Percentiles rank a stretch among this genome's conserved stretches.
phyloP scores from a whole-genome alignment of 129 eudicot genomes.

The Glebionis coronaria region DNA sequence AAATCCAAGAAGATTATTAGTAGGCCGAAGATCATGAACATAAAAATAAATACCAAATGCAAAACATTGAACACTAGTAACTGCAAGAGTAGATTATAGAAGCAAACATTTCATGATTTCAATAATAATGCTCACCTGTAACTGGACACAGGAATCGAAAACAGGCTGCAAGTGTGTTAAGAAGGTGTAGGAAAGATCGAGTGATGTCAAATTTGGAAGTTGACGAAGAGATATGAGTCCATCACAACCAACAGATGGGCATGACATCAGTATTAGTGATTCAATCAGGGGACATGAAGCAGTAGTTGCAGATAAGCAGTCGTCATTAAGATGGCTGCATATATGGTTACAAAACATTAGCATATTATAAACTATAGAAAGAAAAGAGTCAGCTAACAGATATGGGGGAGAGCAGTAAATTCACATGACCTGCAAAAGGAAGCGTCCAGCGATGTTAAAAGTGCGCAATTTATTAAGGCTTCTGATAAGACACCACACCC shows the following conservation, averaged over 20 bases:
- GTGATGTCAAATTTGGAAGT: slow-evolving; percentile 75
- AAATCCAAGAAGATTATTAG: neutral
- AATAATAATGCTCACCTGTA: slow-evolving; percentile 49
- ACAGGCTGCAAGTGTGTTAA: slow-evolving; percentile 86
- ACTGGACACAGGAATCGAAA: slow-evolving; percentile 63
- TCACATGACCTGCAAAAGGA: slow-evolving; percentile 89
- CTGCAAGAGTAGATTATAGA: neutral
- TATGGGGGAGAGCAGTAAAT: slow-evolving; percentile 1
- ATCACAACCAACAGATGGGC: slow-evolving; percentile 79
- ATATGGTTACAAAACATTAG: slow-evolving; percentile 14
- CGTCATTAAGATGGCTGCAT: slow-evolving; percentile 87
- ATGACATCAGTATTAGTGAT: slow-evolving; percentile 86
- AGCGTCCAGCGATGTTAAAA: slow-evolving; percentile 84
- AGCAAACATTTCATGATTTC: neutral
- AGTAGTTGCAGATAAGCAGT: slow-evolving; percentile 89
- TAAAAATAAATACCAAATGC: neutral
- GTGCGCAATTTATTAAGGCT: slow-evolving; percentile 78
- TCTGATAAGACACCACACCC: slow-evolving; percentile 97
- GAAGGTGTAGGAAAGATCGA: slow-evolving; percentile 91
- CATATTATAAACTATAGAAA: neutral
- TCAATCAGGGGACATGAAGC: slow-evolving; percentile 83
- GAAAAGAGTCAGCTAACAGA: slow-evolving; percentile 4
- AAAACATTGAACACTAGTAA: too few relatives aligned
- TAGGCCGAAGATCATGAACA: neutral
- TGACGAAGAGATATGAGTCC: slow-evolving; percentile 73